phyloP scores from a whole-genome alignment of 2,329 filamentous ascomycete species.

The Periconia sp. region DNA sequence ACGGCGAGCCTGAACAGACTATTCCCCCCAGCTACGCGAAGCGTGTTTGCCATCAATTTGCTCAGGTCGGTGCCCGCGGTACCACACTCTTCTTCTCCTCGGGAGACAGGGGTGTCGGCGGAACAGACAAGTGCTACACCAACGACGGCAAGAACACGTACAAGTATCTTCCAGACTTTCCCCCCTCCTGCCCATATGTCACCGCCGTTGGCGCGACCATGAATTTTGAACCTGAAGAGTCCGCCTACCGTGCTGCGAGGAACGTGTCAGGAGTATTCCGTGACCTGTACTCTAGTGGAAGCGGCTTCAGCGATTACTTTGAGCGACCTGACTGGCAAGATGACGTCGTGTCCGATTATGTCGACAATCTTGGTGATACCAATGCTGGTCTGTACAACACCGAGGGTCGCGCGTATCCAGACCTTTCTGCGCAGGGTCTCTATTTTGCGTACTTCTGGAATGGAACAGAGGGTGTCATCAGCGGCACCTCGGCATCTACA shows the following conservation, averaged over 20 bases:
- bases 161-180: slow-evolving; percentile 67
- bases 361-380: slow-evolving; percentile 48
- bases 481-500: slow-evolving; percentile 62
- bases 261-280: slow-evolving; percentile 45
- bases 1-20: slow-evolving; percentile 70
- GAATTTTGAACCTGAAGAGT: slow-evolving; percentile 60
- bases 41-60: slow-evolving; percentile 68
- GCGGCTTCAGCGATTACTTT: slow-evolving; percentile 60
- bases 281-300: slow-evolving; percentile 58
- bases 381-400: slow-evolving; percentile 58
- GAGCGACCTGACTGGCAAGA: slow-evolving; percentile 56
- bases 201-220: slow-evolving; percentile 69
- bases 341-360: slow-evolving; percentile 51
- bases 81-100: slow-evolving; percentile 68
- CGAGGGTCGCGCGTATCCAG: slow-evolving; percentile 66
- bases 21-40: slow-evolving; percentile 66
- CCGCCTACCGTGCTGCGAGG: slow-evolving; percentile 45
- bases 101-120: slow-evolving; percentile 66
- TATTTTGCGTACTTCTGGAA: slow-evolving; percentile 54
- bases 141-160: slow-evolving; percentile 65
- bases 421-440: slow-evolving; percentile 66
- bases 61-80: slow-evolving; percentile 71
- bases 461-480: slow-evolving; percentile 46
- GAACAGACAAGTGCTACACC: slow-evolving; percentile 58
- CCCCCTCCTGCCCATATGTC: slow-evolving; percentile 71